Evolutionary conservation across 2,329 filamentous ascomycete genomes (phyloP).

Genomic region (Verticillium tricorpus): DNA sequence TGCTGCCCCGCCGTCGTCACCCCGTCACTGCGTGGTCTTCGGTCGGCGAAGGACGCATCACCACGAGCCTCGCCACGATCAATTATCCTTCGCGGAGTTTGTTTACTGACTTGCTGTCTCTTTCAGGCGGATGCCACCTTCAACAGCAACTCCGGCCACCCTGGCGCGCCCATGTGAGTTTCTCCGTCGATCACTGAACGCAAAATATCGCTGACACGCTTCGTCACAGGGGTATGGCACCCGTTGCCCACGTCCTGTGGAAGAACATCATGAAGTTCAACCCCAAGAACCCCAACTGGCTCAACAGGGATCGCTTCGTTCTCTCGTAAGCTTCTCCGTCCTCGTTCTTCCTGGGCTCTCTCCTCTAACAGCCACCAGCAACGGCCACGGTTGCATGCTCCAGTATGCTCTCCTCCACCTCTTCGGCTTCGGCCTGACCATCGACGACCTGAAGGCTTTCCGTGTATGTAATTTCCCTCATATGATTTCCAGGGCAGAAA

Average conservation of each 20-base stretch:
- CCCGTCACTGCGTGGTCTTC: background rate
- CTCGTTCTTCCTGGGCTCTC: background rate
- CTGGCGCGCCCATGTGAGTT: slow-evolving; percentile 89
- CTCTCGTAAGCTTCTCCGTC: slow-evolving; percentile 73
- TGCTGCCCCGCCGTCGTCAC: slow-evolving; percentile 11
- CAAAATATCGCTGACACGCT: background rate
- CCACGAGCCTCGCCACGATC: background rate
- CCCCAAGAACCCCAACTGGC: slow-evolving; percentile 96
- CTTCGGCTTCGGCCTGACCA: slow-evolving; percentile 79
- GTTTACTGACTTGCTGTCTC: slow-evolving; percentile 17
- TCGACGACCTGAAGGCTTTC: slow-evolving; percentile 96
- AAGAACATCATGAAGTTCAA: slow-evolving; percentile 99
- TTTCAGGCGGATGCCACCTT: slow-evolving; percentile 92
- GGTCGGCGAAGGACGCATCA: background rate
- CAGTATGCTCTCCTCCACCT: slow-evolving; percentile 98
- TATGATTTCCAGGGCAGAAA: background rate
- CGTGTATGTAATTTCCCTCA: slow-evolving; percentile 60
- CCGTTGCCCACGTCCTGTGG: slow-evolving; percentile 92
- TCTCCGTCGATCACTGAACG: slow-evolving; percentile 1
- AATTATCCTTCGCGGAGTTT: background rate
- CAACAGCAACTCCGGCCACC: slow-evolving; percentile 95
- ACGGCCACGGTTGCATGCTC: slow-evolving; percentile 99
- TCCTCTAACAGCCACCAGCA: slow-evolving; percentile 50
- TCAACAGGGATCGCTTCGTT: slow-evolving; percentile 97
- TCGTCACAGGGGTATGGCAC: slow-evolving; percentile 69